Evolutionary conservation across 345 rosid genomes (phyloP), one percentile per base, ranked within the genome.

Genomic region (Acer campestre): DNA sequence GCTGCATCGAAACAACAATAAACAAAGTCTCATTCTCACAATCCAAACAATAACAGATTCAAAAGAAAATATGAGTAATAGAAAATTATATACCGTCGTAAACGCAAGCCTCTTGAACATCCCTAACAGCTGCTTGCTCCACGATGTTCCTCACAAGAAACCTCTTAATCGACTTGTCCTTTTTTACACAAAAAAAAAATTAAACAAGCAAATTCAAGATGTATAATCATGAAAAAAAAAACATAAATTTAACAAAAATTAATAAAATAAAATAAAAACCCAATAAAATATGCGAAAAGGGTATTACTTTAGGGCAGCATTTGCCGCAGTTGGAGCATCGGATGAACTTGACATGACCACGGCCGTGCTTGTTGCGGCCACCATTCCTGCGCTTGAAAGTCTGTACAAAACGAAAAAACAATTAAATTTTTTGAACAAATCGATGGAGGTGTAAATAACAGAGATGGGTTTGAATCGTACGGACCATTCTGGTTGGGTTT

Each of bases 261-360:
- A n/a, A 17, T 35, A 35, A 35, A 35, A 35, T 17, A 56, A 18
- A 17, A 56, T 1, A 59, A 59, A 59, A 7, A 46, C 49, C 49
- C 49, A 10, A 46, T 46, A 46, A 59, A 59, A 59, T n/a, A 18
- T 16, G 13, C 27, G 0, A 55, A 58, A 11, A 29, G 13, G 23
- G 51, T 6, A 7, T 51, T 61, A 91, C 97, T 90, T 94, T 94
- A 0, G 98, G 97, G 80, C 98, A 94, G 85, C 96, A 91, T 42
- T 94, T 94, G n/a, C 96, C 98, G 77, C 98, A 92, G 85, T 94
- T 94, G 77, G 98, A 92, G 84, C 98, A 94, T 79, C 97, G 93
- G 27, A 94, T 89, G 76, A 90, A 89, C 68, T 94, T 94, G 79
- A 90, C 94, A 42, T 94, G 98, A 16, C 97, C 98, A 16, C 97